Base-by-base conservation (phyloP, 2,329 filamentous ascomycete genomes). In the Zalaria obscura region DNA sequence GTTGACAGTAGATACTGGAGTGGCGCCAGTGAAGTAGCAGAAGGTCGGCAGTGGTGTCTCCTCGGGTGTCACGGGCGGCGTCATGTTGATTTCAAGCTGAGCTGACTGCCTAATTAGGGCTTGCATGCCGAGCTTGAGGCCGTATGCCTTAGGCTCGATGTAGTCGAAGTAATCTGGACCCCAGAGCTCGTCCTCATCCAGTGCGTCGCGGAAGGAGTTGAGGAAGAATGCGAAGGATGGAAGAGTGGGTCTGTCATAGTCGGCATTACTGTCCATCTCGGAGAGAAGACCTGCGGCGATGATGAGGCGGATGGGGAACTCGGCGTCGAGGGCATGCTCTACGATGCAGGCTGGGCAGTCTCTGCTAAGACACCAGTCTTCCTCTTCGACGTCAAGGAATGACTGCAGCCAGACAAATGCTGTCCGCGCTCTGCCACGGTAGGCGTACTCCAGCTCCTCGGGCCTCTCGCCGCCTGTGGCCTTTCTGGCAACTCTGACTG, bases 361-460 rank as follows among this genome's bases (percentile, higher is more conserved):
- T 26, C 64, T 57, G 2, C 70, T 73, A 43, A 66, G 59, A 50
- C 70, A 74, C 72, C 72, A 77, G 46, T 75, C 69, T 25, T 52
- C 52, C 45, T 69, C 66, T 47, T 73, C 72, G 40, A 75, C 72
- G 7, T 60, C 62, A 25, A 77, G 55, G 44, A 76, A 74, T 55
- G 71, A 76, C 46, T 75, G 69, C 31, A 78, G 61, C 66, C 72
- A 76, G 40, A 75, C 59, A 51, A 73, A 77, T 1, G 73, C 72
- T 45, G 67, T 67, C 36, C 73, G 67, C 3, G 72, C 72, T 40
- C 72, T 68, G 4, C 70, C 70, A 2, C 66, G 63, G 53, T 75
- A 77, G 3, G 72, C 73, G 35, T 72, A 64, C 50, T 76, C 73
- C 4, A 72, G 64, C 43, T 76, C 73, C 41, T 68, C 63, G 10